These are phyloP conservation scores for Aspergillus ochraceoroseus DNA, from an alignment of 2,329 filamentous ascomycete genomes.

Conservation along the genomic window DNA sequence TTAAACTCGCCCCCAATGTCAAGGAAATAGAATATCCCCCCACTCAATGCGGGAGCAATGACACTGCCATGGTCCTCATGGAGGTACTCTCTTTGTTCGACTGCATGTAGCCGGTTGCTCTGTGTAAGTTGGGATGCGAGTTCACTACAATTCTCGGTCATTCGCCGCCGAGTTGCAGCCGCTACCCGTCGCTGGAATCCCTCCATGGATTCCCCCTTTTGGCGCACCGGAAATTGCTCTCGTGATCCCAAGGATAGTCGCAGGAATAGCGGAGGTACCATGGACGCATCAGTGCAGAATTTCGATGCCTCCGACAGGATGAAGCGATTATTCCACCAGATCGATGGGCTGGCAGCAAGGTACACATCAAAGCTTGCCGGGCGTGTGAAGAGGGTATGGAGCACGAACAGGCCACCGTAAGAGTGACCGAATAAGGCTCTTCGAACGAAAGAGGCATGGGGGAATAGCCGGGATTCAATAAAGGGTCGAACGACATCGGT, in stretches of 20 bases:
- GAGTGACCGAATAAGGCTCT: conserved; percentile 50
- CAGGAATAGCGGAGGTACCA: conserved; percentile 19
- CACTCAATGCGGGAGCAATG: conserved; percentile 28
- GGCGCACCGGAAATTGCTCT: conserved; percentile 30
- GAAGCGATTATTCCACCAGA: conserved; percentile 47
- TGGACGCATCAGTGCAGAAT: conserved; percentile 22
- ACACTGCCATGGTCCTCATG: conserved; percentile 35
- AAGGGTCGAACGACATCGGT: conserved; percentile 36
- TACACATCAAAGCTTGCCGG: conserved; percentile 44
- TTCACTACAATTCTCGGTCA: conserved; percentile 27
- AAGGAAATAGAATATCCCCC: conserved; percentile 20
- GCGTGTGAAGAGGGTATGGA: conserved; percentile 44
- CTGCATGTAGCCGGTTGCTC: conserved; percentile 12
- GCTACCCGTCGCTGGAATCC: conserved; percentile 27
- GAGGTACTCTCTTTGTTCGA: conserved; percentile 23
- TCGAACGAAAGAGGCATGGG: conserved; percentile 30
- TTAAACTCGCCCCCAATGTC: conserved; percentile 1
- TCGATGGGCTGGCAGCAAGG: conserved; percentile 46
- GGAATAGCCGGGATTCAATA: conserved; percentile 27
- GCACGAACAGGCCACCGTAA: conserved; percentile 47
- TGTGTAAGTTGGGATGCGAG: conserved; percentile 19
- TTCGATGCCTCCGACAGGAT: conserved; percentile 33
- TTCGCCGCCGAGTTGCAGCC: conserved; percentile 18
- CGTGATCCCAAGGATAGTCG: conserved; percentile 36
- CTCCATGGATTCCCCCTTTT: conserved; percentile 28